These are phyloP conservation scores for Colletotrichum tamarilloi DNA, from an alignment of 2,329 filamentous ascomycete genomes.

Conservation along the genomic window DNA sequence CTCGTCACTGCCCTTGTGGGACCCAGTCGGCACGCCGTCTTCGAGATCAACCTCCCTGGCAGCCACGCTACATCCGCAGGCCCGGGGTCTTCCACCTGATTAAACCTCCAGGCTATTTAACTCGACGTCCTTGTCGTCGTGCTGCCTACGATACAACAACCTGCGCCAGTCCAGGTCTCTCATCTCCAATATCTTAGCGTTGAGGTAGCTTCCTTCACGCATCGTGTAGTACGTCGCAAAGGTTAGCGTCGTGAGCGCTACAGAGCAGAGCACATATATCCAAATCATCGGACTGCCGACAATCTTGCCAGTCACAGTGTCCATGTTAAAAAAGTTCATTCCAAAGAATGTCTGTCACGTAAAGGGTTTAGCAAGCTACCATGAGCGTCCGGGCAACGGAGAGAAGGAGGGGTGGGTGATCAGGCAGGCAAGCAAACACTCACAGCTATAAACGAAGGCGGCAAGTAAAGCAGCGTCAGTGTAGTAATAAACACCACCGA, in stretches of 20 bases:
- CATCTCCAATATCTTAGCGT: background rate
- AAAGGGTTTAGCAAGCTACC: too few species aligned
- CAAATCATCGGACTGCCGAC: background rate
- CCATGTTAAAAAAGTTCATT: background rate
- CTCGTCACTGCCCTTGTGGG: background rate
- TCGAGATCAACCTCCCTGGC: background rate
- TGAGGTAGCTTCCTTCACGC: background rate
- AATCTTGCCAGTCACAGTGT: background rate
- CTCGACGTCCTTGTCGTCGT: background rate
- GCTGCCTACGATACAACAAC: background rate
- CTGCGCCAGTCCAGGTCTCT: background rate
- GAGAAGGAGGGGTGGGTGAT: background rate
- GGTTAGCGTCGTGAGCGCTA: background rate
- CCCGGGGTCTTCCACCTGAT: background rate
- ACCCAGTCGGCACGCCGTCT: background rate
- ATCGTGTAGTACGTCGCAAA: background rate
- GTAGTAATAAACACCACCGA: constrained; percentile 46
- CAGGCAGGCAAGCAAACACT: constrained; percentile 15
- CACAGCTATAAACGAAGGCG: constrained; percentile 50
- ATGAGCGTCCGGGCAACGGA: too few species aligned
- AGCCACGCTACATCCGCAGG: background rate
- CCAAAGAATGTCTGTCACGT: background rate
- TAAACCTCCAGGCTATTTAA: background rate
- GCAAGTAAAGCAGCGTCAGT: constrained; percentile 44
- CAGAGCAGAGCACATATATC: background rate